These are phyloP conservation scores for Fusarium abutilonis DNA, from an alignment of 2,329 filamentous ascomycete species.

Conservation along the genomic window DNA sequence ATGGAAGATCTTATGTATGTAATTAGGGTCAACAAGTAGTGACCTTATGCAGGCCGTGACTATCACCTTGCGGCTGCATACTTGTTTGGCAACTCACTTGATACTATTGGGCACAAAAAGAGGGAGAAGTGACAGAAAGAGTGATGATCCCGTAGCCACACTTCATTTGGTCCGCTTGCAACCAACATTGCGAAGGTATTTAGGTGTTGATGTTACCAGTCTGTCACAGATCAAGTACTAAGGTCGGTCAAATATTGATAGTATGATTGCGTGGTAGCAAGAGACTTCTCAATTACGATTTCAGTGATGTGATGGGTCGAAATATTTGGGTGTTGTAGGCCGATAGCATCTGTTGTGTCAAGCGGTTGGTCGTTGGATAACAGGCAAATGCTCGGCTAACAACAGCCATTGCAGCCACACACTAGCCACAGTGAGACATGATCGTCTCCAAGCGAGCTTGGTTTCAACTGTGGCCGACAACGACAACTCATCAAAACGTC, in stretches of 20 bases:
- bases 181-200: background rate
- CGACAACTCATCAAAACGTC: slow-evolving; percentile 35
- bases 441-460: slow-evolving; percentile 37
- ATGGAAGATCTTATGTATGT: background rate
- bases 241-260: background rate
- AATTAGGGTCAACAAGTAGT: background rate
- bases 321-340: background rate
- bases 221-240: background rate
- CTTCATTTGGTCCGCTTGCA: background rate
- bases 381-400: slow-evolving; percentile 45
- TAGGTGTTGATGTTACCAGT: background rate
- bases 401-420: slow-evolving; percentile 27
- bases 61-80: background rate
- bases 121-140: background rate
- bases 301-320: background rate
- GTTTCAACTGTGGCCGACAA: slow-evolving; percentile 43
- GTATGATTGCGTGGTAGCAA: background rate
- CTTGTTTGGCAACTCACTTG: too few species aligned
- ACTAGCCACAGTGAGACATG: slow-evolving; percentile 45
- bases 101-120: background rate
- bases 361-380: slow-evolving; percentile 8
- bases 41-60: background rate
- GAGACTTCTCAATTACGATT: background rate
- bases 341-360: background rate
- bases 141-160: background rate